Evolutionary conservation across 768 basidiomycete species (phyloP).

Genomic region (Pseudohyphozyma bogoriensis): DNA sequence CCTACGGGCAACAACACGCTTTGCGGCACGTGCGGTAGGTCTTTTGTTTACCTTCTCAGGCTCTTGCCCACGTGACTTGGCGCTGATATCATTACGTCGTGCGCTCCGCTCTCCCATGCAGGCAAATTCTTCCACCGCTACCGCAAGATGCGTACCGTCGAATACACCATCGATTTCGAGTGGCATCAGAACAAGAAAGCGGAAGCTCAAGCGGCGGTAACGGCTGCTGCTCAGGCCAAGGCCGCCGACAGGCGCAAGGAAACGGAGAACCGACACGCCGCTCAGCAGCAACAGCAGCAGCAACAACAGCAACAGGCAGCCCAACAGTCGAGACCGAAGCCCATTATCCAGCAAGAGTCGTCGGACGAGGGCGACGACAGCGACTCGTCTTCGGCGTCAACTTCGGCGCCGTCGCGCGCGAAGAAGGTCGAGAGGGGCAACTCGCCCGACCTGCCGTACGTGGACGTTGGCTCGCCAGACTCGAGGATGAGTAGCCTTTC

Average conservation of each 20-base stretch:
- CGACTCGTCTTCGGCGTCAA: not conserved
- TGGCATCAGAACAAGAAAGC: constrained; percentile 44
- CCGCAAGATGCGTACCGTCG: constrained; percentile 64
- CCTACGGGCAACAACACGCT: constrained; percentile 81
- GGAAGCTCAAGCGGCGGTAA: not conserved
- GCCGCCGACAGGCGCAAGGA: not conserved
- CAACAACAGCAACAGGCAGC: not conserved
- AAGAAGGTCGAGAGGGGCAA: not conserved
- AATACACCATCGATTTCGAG: constrained; percentile 65
- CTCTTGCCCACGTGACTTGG: too few species aligned
- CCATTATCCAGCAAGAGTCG: not conserved
- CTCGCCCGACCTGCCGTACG: constrained; percentile 3
- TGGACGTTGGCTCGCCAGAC: not conserved
- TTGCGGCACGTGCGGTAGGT: constrained; percentile 83
- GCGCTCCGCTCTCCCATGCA: constrained; percentile 33
- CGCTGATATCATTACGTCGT: constrained; percentile 12
- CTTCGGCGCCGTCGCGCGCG: not conserved
- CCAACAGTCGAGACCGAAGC: not conserved
- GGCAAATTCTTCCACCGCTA: constrained; percentile 87
- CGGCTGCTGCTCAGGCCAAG: not conserved
- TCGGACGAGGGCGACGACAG: constrained; percentile 1
- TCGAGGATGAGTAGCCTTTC: not conserved
- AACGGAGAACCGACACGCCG: not conserved
- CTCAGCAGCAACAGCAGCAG: not conserved
- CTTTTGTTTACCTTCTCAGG: not conserved